A percentile compares a stretch with the other conserved stretches of the same genome.
phyloP scores from a whole-genome alignment of 2,329 filamentous ascomycete genomes.

The Hymenoscyphus albidus region DNA sequence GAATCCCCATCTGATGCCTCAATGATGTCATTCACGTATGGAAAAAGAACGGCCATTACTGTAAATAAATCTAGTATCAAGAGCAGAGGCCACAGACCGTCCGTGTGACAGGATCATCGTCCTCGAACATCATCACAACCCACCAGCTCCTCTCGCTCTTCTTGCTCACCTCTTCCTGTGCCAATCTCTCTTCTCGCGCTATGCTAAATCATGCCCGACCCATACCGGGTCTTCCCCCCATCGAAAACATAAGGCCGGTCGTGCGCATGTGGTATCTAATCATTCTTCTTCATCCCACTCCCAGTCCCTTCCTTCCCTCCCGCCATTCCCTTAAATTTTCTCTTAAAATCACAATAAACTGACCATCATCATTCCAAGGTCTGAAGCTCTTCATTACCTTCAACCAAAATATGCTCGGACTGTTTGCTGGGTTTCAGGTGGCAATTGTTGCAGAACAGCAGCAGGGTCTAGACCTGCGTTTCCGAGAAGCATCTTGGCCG shows the following conservation, averaged over 20 bases:
- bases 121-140: neutral
- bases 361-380: neutral
- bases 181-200: conserved; percentile 9
- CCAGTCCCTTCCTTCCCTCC: conserved; percentile 11
- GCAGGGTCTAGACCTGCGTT: conserved; percentile 71
- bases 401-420: conserved; percentile 77
- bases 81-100: neutral
- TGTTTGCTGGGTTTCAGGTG: conserved; percentile 73
- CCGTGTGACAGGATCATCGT: neutral
- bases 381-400: conserved; percentile 13
- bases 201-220: conserved; percentile 19
- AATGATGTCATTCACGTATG: neutral
- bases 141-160: neutral
- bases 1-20: neutral
- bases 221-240: conserved; percentile 7
- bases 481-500: conserved; percentile 74
- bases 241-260: conserved; percentile 13
- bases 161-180: neutral
- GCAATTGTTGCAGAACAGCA: conserved; percentile 70
- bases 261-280: conserved; percentile 32
- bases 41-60: neutral
- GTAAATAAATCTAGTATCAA: conserved; percentile 1
- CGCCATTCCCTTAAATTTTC: conserved; percentile 11
- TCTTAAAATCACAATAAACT: neutral
- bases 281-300: conserved; percentile 15